Evolutionary conservation across 169 alveolate genomes (phyloP).

Genomic region (Plasmodium chabaudi): DNA sequence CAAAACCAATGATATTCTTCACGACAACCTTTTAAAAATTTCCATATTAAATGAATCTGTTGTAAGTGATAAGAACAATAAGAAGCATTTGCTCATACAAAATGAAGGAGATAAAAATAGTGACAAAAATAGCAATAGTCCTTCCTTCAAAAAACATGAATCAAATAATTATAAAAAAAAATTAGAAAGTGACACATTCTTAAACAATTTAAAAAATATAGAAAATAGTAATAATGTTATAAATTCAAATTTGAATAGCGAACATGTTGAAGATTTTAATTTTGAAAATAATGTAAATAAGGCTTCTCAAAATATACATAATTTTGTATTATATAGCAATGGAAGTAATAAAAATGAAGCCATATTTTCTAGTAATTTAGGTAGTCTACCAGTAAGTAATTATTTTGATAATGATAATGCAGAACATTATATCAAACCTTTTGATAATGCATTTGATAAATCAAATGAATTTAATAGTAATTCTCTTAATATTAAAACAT

Average conservation of each 20-base stretch:
- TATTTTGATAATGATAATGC: too few relatives aligned
- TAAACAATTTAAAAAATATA: not conserved
- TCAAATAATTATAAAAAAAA: slow-evolving; percentile 14
- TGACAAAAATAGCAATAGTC: not conserved
- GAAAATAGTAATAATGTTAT: not conserved
- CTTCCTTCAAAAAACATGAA: too few relatives aligned
- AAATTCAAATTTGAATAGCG: slow-evolving; percentile 9
- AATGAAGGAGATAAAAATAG: not conserved
- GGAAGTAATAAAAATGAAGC: slow-evolving; percentile 1
- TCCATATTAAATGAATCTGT: too few relatives aligned
- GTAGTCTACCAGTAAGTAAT: not conserved
- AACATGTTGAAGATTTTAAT: slow-evolving; percentile 10
- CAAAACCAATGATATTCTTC: not conserved
- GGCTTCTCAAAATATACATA: slow-evolving; percentile 4
- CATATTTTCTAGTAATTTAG: not conserved
- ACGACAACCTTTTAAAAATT: not conserved
- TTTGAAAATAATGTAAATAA: slow-evolving; percentile 18
- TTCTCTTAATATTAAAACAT: not conserved
- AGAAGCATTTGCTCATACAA: not conserved
- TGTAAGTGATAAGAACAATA: too few relatives aligned
- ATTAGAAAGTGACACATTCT: not conserved
- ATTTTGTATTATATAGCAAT: slow-evolving; percentile 7
- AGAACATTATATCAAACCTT: too few relatives aligned
- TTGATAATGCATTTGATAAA: too few relatives aligned
- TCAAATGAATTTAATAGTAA: not conserved